These are phyloP conservation scores for Alternaria infectoria DNA, from an alignment of 2,329 filamentous ascomycete species.

Conservation along the genomic window DNA sequence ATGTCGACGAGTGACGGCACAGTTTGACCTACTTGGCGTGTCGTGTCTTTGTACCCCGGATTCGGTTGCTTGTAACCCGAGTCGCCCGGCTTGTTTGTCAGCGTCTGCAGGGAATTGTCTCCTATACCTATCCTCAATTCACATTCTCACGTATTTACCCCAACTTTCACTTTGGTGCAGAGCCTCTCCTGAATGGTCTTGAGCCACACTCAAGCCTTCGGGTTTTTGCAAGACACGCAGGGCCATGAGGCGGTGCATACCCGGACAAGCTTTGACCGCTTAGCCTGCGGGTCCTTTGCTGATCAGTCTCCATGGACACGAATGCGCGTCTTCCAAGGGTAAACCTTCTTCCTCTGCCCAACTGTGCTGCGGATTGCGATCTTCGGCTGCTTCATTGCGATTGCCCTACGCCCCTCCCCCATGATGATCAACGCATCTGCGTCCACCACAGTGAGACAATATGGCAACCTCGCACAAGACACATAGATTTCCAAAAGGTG, in stretches of 20 bases:
- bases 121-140: conserved; percentile 15
- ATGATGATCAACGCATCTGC: not conserved
- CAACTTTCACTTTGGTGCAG: conserved; percentile 2
- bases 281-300: conserved; percentile 16
- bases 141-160: conserved; percentile 11
- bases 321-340: not conserved
- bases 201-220: conserved; percentile 4
- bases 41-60: conserved; percentile 11
- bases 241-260: conserved; percentile 25
- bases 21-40: conserved; percentile 9
- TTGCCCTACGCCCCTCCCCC: not conserved
- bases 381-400: not conserved
- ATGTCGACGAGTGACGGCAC: conserved; percentile 34
- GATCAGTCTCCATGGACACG: not conserved
- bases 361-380: not conserved
- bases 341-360: not conserved
- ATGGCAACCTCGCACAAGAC: not conserved
- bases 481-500: not conserved
- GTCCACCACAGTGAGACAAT: not conserved
- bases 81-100: conserved; percentile 7
- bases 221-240: conserved; percentile 13
- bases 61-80: conserved; percentile 8
- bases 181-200: conserved; percentile 9
- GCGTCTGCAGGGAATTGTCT: conserved; percentile 6
- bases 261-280: conserved; percentile 14